A percentile compares a stretch with the other conserved stretches of the same genome.
Conservation (phyloP, 176 grass and related monocot genomes). For the Alloteropsis semialata region DNA sequence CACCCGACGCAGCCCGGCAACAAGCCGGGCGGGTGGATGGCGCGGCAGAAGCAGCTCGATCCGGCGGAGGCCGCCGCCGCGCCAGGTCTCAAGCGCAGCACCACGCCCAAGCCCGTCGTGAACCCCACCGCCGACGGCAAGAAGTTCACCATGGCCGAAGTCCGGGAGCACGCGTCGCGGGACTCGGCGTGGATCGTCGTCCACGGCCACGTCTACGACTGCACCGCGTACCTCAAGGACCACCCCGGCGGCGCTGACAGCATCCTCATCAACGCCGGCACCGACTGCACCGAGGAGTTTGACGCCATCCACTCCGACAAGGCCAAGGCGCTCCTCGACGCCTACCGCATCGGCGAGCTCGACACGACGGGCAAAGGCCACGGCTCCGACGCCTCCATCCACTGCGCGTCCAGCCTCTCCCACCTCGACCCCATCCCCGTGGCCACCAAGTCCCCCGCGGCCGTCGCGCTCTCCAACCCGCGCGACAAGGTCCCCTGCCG, state of each 20-base stretch:
- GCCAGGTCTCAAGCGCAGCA: constrained; percentile 1
- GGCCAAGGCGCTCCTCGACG: constrained; percentile 69
- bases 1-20: constrained; percentile 80
- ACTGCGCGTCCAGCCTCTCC: constrained; percentile 37
- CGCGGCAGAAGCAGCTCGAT: constrained; percentile 49
- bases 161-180: constrained; percentile 55
- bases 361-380: constrained; percentile 52
- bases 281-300: constrained; percentile 93
- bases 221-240: constrained; percentile 71
- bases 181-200: constrained; percentile 86
- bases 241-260: constrained; percentile 87
- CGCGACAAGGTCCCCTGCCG: constrained; percentile 67
- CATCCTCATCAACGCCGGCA: constrained; percentile 92
- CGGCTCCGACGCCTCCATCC: constrained; percentile 45
- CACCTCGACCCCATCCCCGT: constrained; percentile 58
- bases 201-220: constrained; percentile 86
- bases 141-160: constrained; percentile 70
- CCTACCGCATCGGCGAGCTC: constrained; percentile 74
- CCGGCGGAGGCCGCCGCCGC: constrained; percentile 38
- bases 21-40: constrained; percentile 75
- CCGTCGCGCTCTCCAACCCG: constrained; percentile 59
- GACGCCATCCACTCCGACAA: constrained; percentile 91
- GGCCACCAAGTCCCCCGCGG: constrained; percentile 14
- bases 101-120: constrained; percentile 16
- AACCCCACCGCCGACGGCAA: background rate